Evolutionary conservation across 257 asterid genomes (phyloP).

Genomic region (Rhazya stricta): DNA sequence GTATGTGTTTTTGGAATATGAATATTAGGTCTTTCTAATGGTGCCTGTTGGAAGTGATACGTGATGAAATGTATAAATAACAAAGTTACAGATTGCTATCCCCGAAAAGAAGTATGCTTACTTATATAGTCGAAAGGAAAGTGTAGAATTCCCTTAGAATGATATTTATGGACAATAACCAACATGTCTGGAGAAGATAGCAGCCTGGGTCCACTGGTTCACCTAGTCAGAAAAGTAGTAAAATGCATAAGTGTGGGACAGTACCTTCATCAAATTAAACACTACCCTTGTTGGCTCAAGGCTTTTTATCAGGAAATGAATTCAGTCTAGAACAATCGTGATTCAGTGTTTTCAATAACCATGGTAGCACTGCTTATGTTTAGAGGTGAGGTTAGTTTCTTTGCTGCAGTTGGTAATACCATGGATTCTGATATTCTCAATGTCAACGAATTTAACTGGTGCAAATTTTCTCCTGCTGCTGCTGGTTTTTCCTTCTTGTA

Average conservation of each 20-base stretch:
- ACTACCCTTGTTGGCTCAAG: background rate
- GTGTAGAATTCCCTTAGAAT: too few relatives aligned
- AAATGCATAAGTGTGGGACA: background rate
- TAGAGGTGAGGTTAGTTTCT: background rate
- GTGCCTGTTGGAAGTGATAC: too few relatives aligned
- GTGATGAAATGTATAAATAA: too few relatives aligned
- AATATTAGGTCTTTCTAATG: too few relatives aligned
- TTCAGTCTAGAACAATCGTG: background rate
- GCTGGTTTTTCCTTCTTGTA: background rate
- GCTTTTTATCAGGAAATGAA: background rate
- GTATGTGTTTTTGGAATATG: too few relatives aligned
- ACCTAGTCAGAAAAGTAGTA: too few relatives aligned
- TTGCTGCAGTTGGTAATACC: background rate
- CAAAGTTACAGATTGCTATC: too few relatives aligned
- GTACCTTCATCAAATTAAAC: background rate
- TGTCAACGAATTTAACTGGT: background rate
- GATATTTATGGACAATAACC: too few relatives aligned
- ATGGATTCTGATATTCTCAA: background rate
- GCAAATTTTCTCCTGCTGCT: background rate
- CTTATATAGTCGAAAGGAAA: too few relatives aligned
- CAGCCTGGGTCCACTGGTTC: too few relatives aligned
- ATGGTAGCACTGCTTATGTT: background rate
- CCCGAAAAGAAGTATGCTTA: too few relatives aligned
- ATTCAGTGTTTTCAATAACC: background rate
- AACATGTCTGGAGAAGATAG: too few relatives aligned